Base-by-base conservation (phyloP, 768 basidiomycete species). In the Rhizopogon rudus region DNA sequence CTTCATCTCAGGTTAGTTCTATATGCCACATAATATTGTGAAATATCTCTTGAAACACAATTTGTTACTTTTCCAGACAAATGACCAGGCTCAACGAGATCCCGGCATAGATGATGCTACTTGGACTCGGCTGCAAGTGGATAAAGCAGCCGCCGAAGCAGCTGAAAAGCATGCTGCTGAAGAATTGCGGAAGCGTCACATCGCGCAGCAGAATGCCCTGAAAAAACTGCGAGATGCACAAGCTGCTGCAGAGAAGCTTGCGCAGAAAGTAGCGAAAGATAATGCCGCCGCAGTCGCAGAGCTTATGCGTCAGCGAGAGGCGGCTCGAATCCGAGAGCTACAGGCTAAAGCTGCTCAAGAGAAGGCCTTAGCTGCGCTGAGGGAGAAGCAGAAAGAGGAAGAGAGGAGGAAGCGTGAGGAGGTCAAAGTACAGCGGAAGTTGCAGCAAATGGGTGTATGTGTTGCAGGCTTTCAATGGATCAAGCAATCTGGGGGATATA, bases 241-340 rank as follows among this genome's bases (percentile, higher is more conserved):
- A 43, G 59, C 46, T 45, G 17, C 28, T 28, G 58, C 58, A 3
- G 59, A 54, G 40, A 39, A 56, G 40, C 64, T 55, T 2, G 60
- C 45, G 6, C 52, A 41, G 63, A 48, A 56, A 56, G 54, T 40
- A 56, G 54, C 64, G 63, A 60, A 55, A 49, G 53, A 56, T 55
- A 35, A 35, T 12, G 86, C 85, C 0, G 74, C 88, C 0, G 88
- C 91, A 58, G 88, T 3, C 90, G 88, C 65, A 86, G 88, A 37
- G 86, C 88, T 40, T 84, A 88, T 87, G 40, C 40, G 22, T 13
- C n/a, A 43, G 25, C 51, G 51, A 43, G 39, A 40, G 39, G 51
- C 28, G 7, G 67, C 66, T 10, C 65, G 70, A 1, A 59, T 70
- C n/a, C 61, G 64, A 2, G 71, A 67, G 25, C 55, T 58, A 10